Evolutionary conservation across 768 basidiomycete genomes (phyloP), one percentile per base, ranked within the genome.

Genomic region (Lactarius sp.): DNA sequence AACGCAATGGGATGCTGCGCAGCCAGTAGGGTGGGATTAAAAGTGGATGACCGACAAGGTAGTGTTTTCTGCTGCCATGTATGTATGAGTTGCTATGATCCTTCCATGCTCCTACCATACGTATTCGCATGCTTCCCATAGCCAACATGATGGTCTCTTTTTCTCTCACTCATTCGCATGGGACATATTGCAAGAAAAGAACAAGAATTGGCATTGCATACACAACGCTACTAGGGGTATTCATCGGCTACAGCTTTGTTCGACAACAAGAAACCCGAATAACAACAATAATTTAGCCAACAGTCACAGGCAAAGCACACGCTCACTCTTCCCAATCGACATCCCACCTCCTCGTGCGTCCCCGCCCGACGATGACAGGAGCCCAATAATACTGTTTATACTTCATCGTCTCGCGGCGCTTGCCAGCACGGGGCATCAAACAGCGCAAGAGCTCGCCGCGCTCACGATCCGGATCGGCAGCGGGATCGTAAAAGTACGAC

Each of bases 301-400:
- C 27, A 20, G 46, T 33, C 16, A 13, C 2, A 6, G 10, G 18
- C 37, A 42, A 4, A 22, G 2, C 13, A 18, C n/a, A 34, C 14
- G 22, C 33, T 59, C 57, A 68, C 16, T 68, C 68, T 39, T 68
- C 68, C 68, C 68, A 68, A 27, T 68, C 68, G 18, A 67, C 68
- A 22, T 68, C 68, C 68, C 68, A 68, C 27, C 44, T 57, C 36
- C 61, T 42, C 42, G 66, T 47, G 42, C 55, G 53, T 2, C 61
- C 56, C 16, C 67, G 65, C 52, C 66, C 59, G 27, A 68, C 47
- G 22, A 63, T 54, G 27, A 92, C 74, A 9, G 90, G 90, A 34
- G 80, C 79, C 76, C 85, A 92, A 74, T 92, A 92, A 75, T 92
- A 92, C 72, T 90, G 87, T 73, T 92, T 92, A 65, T 86, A 88